Base-by-base conservation (phyloP, 2,329 filamentous ascomycete genomes). In the Hirsutella minnesotensis region DNA sequence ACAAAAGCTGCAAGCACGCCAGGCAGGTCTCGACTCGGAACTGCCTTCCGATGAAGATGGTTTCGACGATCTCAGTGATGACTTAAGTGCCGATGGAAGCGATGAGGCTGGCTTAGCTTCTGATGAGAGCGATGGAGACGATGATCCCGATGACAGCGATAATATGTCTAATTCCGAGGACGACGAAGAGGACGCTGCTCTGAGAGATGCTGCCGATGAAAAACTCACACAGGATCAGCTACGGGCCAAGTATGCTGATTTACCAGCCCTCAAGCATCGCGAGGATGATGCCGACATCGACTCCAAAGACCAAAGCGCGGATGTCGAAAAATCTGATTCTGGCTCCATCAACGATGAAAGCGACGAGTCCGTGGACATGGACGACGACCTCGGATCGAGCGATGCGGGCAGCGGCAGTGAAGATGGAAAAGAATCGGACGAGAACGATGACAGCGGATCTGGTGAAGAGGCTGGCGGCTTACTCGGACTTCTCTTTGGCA, bases 291-390 rank as follows among this genome's bases (percentile, higher is more conserved):
- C 55, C 31, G 49, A 53, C 22, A 8, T 7, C 21, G 35, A 19
- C 8, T 18, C 39, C 15, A 18, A 20, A 13, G 30, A 41, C 2
- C 55, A 53, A 24, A 54, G 56, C 9, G 53, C 50, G 5, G 50
- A 52, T 33, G 51, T 33, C 9, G 47, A 45, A 20, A 52, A 44
- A 1, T 53, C 51, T 2, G 56, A 54, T 27, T 51, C 50, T 21
- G 47, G 40, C 40, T 16, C 59, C 5, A 51, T 59, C 35, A 66
- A 68, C 36, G 75, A 78, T 9, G 77, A 71, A 4, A 75, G 71
- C 36, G 79, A 83, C 49, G 78, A 82, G 54, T 81, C 79, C 2
- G 65, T 81, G 19, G 77, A 81, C 51, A 83, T 83, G 78, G 78
- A 82, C 49, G 77, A 81, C 46, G 77, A 81, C 44, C 61, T 79